A percentile compares a stretch with the other conserved stretches of the same genome.
phyloP scores from a whole-genome alignment of 1,284 basidiomycete genomes.

The Sphagnurus paluster region DNA sequence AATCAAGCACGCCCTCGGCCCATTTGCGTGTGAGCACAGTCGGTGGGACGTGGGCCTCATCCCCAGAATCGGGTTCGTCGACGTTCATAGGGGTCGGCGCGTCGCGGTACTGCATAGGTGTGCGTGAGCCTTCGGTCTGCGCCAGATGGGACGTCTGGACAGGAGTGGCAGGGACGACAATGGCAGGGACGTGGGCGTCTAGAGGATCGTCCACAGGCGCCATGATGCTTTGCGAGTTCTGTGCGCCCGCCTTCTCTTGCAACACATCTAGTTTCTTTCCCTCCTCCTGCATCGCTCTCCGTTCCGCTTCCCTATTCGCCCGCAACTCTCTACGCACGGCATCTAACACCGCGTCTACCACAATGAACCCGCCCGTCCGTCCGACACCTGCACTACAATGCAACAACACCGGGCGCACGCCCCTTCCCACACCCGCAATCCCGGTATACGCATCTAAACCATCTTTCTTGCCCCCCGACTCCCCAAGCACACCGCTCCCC shows the following conservation, averaged over 20 bases:
- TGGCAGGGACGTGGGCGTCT: conserved; percentile 26
- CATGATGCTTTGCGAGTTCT: background rate
- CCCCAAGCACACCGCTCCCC: background rate
- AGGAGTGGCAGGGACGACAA: conserved; percentile 9
- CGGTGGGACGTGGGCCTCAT: background rate
- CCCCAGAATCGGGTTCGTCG: background rate
- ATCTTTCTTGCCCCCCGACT: conserved; percentile 2
- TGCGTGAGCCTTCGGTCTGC: conserved; percentile 1
- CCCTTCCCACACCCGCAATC: conserved; percentile 47
- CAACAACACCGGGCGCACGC: conserved; percentile 58
- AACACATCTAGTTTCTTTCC: conserved; percentile 10
- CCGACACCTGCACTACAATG: conserved; percentile 93
- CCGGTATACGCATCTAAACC: conserved; percentile 41
- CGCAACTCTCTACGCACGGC: conserved; percentile 67
- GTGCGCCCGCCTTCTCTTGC: conserved; percentile 2
- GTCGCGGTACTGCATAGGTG: no score
- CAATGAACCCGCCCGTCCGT: conserved; percentile 89
- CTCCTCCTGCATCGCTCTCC: background rate
- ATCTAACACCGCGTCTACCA: conserved; percentile 85
- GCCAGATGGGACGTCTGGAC: background rate
- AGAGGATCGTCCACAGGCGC: conserved; percentile 8
- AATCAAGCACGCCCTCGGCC: conserved; percentile 34
- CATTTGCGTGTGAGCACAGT: conserved; percentile 28
- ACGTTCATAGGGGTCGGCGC: no score
- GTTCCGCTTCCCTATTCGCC: conserved; percentile 19